Conservation (phyloP, 2,329 filamentous ascomycete genomes). For the Fusarium pininemorale region DNA sequence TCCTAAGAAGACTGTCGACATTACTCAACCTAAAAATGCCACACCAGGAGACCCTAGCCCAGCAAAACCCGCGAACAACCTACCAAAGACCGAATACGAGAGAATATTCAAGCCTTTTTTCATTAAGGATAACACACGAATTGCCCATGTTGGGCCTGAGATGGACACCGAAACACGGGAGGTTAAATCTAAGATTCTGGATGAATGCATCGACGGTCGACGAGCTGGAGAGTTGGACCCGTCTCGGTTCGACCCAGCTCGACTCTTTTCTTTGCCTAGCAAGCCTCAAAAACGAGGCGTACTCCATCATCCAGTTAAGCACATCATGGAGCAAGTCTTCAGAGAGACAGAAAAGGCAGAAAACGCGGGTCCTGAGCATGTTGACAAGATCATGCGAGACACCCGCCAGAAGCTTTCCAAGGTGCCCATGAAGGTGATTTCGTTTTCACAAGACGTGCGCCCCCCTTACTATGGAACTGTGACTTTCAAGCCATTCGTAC, state of each 20-base stretch:
- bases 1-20: slow-evolving; percentile 54
- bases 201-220: slow-evolving; percentile 60
- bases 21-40: slow-evolving; percentile 40
- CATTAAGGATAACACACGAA: slow-evolving; percentile 74
- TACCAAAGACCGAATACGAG: slow-evolving; percentile 65
- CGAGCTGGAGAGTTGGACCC: slow-evolving; percentile 53
- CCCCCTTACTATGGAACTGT: slow-evolving; percentile 78
- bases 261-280: slow-evolving; percentile 57
- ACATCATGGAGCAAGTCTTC: slow-evolving; percentile 67
- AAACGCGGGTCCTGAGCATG: slow-evolving; percentile 48
- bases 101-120: slow-evolving; percentile 85
- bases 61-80: slow-evolving; percentile 19
- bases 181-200: slow-evolving; percentile 61
- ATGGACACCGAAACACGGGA: slow-evolving; percentile 66
- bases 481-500: slow-evolving; percentile 64
- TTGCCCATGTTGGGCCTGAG: slow-evolving; percentile 69
- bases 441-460: slow-evolving; percentile 71
- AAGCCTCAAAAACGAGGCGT: slow-evolving; percentile 56
- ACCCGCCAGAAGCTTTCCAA: slow-evolving; percentile 55
- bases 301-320: slow-evolving; percentile 62
- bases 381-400: slow-evolving; percentile 45
- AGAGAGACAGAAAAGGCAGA: slow-evolving; percentile 56
- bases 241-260: slow-evolving; percentile 54
- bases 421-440: slow-evolving; percentile 71
- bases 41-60: slow-evolving; percentile 44